Base-by-base conservation (phyloP, 371 early-diverging fungal genomes). In the Parasitella parasitica region DNA sequence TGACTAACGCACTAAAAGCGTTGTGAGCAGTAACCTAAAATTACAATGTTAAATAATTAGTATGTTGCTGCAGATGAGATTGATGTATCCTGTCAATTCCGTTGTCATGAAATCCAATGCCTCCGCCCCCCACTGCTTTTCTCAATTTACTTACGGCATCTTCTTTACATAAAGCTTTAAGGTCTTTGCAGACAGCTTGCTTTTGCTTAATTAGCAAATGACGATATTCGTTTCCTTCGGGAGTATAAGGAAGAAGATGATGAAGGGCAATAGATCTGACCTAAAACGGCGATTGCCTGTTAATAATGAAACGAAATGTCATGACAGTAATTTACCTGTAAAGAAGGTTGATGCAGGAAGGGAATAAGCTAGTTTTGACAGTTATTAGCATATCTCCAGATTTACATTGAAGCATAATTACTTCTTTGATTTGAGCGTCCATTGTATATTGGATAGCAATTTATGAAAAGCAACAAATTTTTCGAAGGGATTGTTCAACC, bases 1-100 rank as follows among this genome's bases (percentile, higher is more conserved):
- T 97, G 64, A 95, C 89, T 43, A 97, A 80, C 37, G 91, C 82
- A 51, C 80, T 80, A 61, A 94, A 70, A 0, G 95, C 92, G 66
- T 93, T 90, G 71, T 95, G 93, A 6, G 95, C 93, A 20, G 86
- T 88, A 3, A 87, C 65, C 89, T 94, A 80, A 32, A 59, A 41
- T 18, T 41, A 6, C 20, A 6, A 41, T 6, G 16, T 3, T 8
- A 6, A 7, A 6, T 12, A 5, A 6, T 37, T 5, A 37, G 38
- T 37, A 37, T 16, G 2, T 37, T 1, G n/a, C 16, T 6, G 38
- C 13, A 37, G 1, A 37, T 37, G n/a, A n/a, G n/a, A n/a, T n/a
- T n/a, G n/a, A n/a, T n/a, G n/a, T n/a, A n/a, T n/a, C 26, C 48
- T 48, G 26, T 46, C 48, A 46, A 13, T 15, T 11, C 39, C 16